These are phyloP conservation scores for Globisporangium cederbergense DNA, from an alignment of 352 stramenopile species.

Conservation along the genomic window DNA sequence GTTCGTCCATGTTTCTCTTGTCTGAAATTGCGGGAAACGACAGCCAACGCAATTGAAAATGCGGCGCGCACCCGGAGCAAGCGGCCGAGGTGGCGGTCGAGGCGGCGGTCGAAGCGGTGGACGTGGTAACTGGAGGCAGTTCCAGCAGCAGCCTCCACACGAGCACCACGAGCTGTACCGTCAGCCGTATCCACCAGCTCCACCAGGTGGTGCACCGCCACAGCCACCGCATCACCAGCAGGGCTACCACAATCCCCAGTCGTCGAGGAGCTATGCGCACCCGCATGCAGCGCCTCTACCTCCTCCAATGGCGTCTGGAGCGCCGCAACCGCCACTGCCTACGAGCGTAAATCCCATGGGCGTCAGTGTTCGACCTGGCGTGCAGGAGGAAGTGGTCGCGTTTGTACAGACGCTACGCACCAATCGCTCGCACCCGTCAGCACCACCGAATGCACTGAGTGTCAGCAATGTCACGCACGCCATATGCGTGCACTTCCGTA, in stretches of 20 bases:
- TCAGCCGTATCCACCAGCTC: slow-evolving; percentile 4
- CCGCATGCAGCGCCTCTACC: slow-evolving; percentile 5
- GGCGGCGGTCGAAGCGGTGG: background rate
- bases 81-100: slow-evolving; percentile 13
- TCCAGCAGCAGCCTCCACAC: slow-evolving; percentile 23
- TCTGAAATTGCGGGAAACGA: slow-evolving; percentile 5
- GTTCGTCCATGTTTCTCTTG: background rate
- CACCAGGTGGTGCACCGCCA: slow-evolving; percentile 4
- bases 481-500: slow-evolving; percentile 66
- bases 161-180: slow-evolving; percentile 6
- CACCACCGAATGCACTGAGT: slow-evolving; percentile 55
- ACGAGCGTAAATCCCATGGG: background rate
- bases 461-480: slow-evolving; percentile 42
- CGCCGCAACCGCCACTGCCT: background rate
- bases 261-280: slow-evolving; percentile 10
- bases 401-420: slow-evolving; percentile 56
- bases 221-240: slow-evolving; percentile 24
- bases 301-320: background rate
- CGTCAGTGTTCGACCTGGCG: slow-evolving; percentile 12
- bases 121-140: slow-evolving; percentile 27
- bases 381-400: slow-evolving; percentile 48
- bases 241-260: background rate
- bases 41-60: slow-evolving; percentile 17
- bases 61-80: slow-evolving; percentile 7
- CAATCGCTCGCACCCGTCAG: slow-evolving; percentile 41